Base-by-base conservation (phyloP, 495 filamentous ascomycete genomes). In the Chlorociboria aeruginascens region DNA sequence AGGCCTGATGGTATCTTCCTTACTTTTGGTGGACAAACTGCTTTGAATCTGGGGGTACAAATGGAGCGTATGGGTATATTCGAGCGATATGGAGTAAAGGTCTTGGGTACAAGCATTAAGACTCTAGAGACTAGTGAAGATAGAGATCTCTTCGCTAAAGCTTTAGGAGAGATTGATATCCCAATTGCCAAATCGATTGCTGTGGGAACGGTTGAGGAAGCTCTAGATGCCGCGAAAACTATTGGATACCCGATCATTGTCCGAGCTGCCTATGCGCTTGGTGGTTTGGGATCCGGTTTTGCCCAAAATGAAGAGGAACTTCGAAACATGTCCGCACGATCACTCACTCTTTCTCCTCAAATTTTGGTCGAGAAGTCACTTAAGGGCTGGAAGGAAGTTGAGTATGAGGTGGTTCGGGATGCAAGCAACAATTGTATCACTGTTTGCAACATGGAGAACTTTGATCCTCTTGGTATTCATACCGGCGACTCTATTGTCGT, bases 401-500 rank as follows among this genome's bases (percentile, higher is more conserved):
- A 97, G 64, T 97, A 97, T 61, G 90, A 97, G 64, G 90, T 97
- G 32, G 90, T 97, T 33, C 81, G 90, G 48, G 90, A 97, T 65
- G 84, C 83, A 39, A 75, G 79, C 56, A 92, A 96, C 73, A 97
- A 97, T 70, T 96, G 92, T 66, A 96, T 97, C 56, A 97, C 90
- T 13, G 90, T 97, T 39, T 97, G 90, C 73, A 97, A 97, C 71
- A 97, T 97, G 90, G 90, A 97, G 71, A 97, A 97, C 69, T 97
- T 97, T 61, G 90, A 97, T 61, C 90, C 90, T 33, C 74, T 97
- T 32, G 90, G 90, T 61, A 90, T 94, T 45, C 90, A 97, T 62
- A 97, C 90, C 34, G 90, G 90, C 63, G 90, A 97, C 69, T 94
- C 87, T 52, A 95, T 97, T 55, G 90, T 97, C 46, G 89, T 96